Evolutionary conservation across 2,329 filamentous ascomycete genomes (phyloP).

Genomic region (Incumbomyces delicatus): DNA sequence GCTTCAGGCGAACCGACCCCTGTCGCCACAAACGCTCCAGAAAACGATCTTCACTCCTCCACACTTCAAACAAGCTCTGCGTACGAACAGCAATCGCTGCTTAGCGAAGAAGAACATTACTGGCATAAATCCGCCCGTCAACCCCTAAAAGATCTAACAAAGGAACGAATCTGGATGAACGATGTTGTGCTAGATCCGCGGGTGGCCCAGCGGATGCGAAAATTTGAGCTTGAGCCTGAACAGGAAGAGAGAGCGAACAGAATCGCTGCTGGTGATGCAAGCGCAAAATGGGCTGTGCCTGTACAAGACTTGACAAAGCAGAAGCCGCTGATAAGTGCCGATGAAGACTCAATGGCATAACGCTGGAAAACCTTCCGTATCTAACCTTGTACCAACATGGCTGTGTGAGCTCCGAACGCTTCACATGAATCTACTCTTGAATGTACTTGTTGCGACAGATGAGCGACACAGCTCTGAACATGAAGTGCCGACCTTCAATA

Average conservation of each 20-base stretch:
- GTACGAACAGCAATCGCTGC: constrained; percentile 55
- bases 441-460: too few relatives aligned
- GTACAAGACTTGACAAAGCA: constrained; percentile 31
- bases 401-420: too few relatives aligned
- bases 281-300: constrained; percentile 36
- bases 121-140: constrained; percentile 72
- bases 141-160: constrained; percentile 39
- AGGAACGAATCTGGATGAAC: constrained; percentile 66
- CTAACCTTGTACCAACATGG: too few relatives aligned
- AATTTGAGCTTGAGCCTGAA: constrained; percentile 59
- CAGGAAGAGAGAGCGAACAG: constrained; percentile 58
- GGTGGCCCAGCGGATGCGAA: constrained; percentile 68
- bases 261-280: constrained; percentile 56
- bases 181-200: constrained; percentile 66
- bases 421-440: too few relatives aligned
- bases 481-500: too few relatives aligned
- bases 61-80: constrained; percentile 27
- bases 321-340: constrained; percentile 33
- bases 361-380: neutral
- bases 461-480: too few relatives aligned
- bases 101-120: constrained; percentile 63
- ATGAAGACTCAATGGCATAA: constrained; percentile 9
- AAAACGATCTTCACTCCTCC: constrained; percentile 32
- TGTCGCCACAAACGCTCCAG: constrained; percentile 34
- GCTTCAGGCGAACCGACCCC: constrained; percentile 15